Evolutionary conservation across 2,329 filamentous ascomycete species (phyloP).

Genomic region (Sporothrix pallida): DNA sequence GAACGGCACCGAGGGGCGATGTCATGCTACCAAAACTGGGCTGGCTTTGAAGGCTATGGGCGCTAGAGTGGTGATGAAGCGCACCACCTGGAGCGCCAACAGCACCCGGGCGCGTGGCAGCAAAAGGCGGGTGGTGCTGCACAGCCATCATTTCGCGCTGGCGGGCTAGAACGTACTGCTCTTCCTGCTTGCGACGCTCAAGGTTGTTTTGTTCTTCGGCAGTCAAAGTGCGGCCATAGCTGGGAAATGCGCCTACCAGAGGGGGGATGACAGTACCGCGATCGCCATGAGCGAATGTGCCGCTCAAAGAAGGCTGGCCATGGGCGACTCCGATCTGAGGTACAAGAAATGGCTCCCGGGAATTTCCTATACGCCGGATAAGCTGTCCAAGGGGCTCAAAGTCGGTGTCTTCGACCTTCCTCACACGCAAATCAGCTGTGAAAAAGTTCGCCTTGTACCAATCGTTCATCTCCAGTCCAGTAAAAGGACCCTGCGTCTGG

Average conservation of each 20-base stretch:
- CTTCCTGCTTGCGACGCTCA: conserved; percentile 95
- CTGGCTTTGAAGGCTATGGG: conserved; percentile 94
- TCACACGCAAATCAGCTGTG: conserved; percentile 89
- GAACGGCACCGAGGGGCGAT: conserved; percentile 72
- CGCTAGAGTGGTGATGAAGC: conserved; percentile 92
- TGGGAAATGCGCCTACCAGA: conserved; percentile 91
- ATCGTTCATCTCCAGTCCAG: conserved; percentile 97
- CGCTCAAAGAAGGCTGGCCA: conserved; percentile 67
- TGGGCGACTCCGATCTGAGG: conserved; percentile 96
- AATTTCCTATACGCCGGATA: conserved; percentile 95
- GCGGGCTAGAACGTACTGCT: conserved; percentile 94
- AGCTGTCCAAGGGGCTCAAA: conserved; percentile 95
- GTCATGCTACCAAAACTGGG: conserved; percentile 95
- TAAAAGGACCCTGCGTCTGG: conserved; percentile 91
- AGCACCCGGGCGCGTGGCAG: conserved; percentile 40
- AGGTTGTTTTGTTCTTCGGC: conserved; percentile 98
- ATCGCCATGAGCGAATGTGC: conserved; percentile 55
- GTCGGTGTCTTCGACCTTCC: conserved; percentile 89
- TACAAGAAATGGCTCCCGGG: conserved; percentile 94
- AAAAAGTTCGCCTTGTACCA: conserved; percentile 99
- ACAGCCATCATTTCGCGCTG: conserved; percentile 87
- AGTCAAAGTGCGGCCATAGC: conserved; percentile 93
- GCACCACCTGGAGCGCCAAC: conserved; percentile 51
- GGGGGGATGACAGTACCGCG: conserved; percentile 77
- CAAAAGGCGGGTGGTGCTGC: conserved; percentile 63